Base-by-base conservation (phyloP, 306 rosid species). In the Corylus avellana region DNA sequence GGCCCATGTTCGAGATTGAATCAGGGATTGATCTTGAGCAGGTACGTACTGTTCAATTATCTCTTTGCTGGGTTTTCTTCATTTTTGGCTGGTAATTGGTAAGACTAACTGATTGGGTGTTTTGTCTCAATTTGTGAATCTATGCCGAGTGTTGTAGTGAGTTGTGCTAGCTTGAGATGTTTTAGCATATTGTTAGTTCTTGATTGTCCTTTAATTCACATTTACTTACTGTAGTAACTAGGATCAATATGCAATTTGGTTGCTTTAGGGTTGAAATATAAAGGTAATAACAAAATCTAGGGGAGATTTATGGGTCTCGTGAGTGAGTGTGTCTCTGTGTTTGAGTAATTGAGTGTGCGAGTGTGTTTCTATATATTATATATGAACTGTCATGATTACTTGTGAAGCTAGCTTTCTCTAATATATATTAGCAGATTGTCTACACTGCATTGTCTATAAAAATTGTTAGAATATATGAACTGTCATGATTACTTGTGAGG, bases 11-110 rank as follows among this genome's bases (percentile, higher is more conserved):
- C 77, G 92, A 92, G 80, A 79, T 89, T 85, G 87, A 92, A 75
- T 69, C 97, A 62, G 89, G 90, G 79, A 71, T 80, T 56, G 92
- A 95, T 82, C 88, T 91, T 75, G 97, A 90, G 77, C 97, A 78
- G 98, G 98, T 49, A 54, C 48, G 98, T 49, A 54, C 48, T 72
- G 13, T 66, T 79, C 59, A 8, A 74, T 17, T 46, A 76, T 82
- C 71, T 27, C 46, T 68, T 8, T 12, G 72, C 66, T 72, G 20
- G 39, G 32, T 20, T 71, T 82, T 79, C 61, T 4, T 10, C 3
- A 10, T 70, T 16, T 20, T 11, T 29, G 53, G 51, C 12, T 61
- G 25, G 18, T 55, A 80, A 3, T 8, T 63, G 39, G 70, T 32
- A 14, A 62, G 22, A 48, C 0, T 78, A 13, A 42, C 76, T 69